Evolutionary conservation across 2,329 filamentous ascomycete genomes (phyloP), one percentile per base, ranked within the genome.

Genomic region (Paecilomyces sp.): DNA sequence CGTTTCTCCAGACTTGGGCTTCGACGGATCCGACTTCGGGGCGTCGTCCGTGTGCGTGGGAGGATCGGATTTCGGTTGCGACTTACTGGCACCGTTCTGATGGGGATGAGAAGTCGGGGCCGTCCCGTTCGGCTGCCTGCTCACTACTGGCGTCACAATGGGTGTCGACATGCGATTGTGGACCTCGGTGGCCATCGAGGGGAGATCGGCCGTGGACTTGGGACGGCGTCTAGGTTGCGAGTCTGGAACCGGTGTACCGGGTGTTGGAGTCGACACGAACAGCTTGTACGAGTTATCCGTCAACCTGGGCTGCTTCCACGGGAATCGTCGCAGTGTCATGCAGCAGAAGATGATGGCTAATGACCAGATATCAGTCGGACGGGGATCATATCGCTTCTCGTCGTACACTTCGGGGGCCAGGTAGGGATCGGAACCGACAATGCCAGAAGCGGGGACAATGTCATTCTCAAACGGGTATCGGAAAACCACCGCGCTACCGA

Each of bases 271-370:
- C 1, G 94, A 86, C 13, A 93, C 88, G 71, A 99, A 99, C 1
- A 99, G 83, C 69, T 93, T 92, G 77, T 91, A 99, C 0, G 92
- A 96, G 74, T 96, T 97, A 74, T 99, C 94, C 3, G 90, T 90
- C 72, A 92, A 79, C 50, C 92, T 86, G 3, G 94, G 94, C 36
- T 95, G 87, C 78, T 99, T 99, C 94, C 94, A 99, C 0, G 94
- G 94, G 71, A 99, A 99, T 36, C 94, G 83, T 24, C 94, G 85
- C 51, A 99, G 81, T 4, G 91, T 94, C 94, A 99, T 99, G 80
- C 94, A 99, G 76, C 94, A 97, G 77, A 93, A 99, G 58, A 99
- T 97, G 67, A 99, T 99, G 18, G 93, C 94, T 61, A 99, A 81
- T 11, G 94, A 99, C 94, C 94, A 99, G 61, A 99, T 92, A 76